Evolutionary conservation across 208 protist genomes (phyloP), one percentile per base, ranked within the genome.

Genomic region (Trypanosoma melophagium): DNA sequence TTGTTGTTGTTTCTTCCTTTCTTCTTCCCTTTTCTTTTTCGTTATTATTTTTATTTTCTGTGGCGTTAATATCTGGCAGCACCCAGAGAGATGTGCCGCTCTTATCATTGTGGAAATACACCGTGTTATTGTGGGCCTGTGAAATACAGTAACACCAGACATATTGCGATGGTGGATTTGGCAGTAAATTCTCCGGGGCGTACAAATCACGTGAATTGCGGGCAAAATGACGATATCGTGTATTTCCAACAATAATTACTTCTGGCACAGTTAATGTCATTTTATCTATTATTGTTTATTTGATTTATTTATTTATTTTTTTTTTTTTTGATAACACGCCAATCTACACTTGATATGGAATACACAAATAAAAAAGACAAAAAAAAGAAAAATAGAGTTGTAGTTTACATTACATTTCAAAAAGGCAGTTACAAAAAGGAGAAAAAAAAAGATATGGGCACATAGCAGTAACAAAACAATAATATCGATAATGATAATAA

Each of bases 111-210:
- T 74, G 80, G 55, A 92, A 92, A 59, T 84, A 92, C 25, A 87
- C 77, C 12, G 80, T 80, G 63, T 86, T 79, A 59, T 69, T 50
- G 64, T 92, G 72, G 9, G 79, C 82, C 3, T 57, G 47, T 14
- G 86, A 85, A 3, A 87, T 60, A 58, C 73, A 66, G 67, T 85
- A 87, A 47, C 75, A 74, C 86, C 86, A 92, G 12, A 77, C 63
- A 50, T 87, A 76, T 31, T 56, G 28, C 14, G 61, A 53, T 0
- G 66, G 65, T 10, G 73, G 63, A n/a, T 55, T 24, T 25, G 69
- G 59, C 17, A 74, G 55, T 16, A 84, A 70, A 59, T 66, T 69
- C 51, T 79, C 66, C 0, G 84, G 84, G 12, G 69, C 79, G 69
- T 85, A 92, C 42, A 77, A 74, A 51, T 92, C 86, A 22, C 62